phyloP scores from a whole-genome alignment of 371 early-diverging fungal genomes.

The Circinella umbellata region DNA sequence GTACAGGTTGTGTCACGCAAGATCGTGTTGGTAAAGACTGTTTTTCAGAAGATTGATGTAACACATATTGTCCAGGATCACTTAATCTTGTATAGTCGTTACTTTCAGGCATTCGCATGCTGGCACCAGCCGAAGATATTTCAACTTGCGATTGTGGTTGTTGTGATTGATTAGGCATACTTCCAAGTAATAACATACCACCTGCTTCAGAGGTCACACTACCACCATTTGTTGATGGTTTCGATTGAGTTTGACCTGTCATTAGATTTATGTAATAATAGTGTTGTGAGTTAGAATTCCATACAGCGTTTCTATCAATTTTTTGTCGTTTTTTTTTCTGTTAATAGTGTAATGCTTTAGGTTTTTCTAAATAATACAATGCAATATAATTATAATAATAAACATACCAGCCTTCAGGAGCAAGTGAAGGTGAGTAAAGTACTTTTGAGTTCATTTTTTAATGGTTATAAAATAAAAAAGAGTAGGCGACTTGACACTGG shows the following conservation, averaged over 20 bases:
- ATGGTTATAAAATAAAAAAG: not conserved
- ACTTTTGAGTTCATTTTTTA: not conserved
- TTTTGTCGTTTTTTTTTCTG: not conserved
- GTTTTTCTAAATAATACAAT: too few relatives aligned
- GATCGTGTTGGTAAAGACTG: not conserved
- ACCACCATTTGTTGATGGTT: slow-evolving; percentile 26
- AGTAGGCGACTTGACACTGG: not conserved
- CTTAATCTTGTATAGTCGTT: not conserved
- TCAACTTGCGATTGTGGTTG: too few relatives aligned
- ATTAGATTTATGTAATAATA: slow-evolving; percentile 42
- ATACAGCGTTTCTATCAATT: slow-evolving; percentile 36
- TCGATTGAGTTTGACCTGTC: slow-evolving; percentile 49
- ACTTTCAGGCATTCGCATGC: slow-evolving; percentile 5
- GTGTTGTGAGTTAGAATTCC: slow-evolving; percentile 41
- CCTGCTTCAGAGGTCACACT: too few relatives aligned
- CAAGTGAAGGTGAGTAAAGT: not conserved
- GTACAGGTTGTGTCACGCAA: not conserved
- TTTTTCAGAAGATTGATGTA: not conserved
- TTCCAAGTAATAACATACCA: not conserved
- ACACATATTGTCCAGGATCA: not conserved
- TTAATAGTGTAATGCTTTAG: not conserved
- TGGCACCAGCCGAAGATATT: not conserved
- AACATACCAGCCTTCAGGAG: not conserved
- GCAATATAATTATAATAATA: too few relatives aligned
- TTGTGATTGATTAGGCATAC: not conserved